Base-by-base conservation (phyloP, 306 rosid species). In the Boehmeria nivea region DNA sequence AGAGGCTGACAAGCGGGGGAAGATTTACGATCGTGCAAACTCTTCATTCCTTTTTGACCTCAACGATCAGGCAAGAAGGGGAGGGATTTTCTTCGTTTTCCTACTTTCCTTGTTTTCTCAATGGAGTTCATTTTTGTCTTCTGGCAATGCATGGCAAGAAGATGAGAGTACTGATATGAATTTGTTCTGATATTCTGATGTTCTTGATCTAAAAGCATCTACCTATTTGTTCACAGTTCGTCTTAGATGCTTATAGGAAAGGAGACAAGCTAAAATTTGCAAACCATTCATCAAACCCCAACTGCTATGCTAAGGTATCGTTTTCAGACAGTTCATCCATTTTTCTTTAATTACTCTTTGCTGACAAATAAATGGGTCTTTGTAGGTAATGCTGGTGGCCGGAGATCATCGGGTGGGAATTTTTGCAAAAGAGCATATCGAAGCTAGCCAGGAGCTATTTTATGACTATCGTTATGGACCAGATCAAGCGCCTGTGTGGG, bases 381-480 rank as follows among this genome's bases (percentile, higher is more conserved):
- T 76, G 53, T 43, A 87, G 98, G 98, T 91, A 67, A 87, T 91
- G 84, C 61, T 91, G 78, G 98, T 91, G 21, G 91, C 95, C 1
- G 98, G 98, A 68, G 98, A 91, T 80, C 95, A 91, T 68, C 78
- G 98, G 23, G 98, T 91, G 21, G 98, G 95, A 67, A 91, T 91
- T 54, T 91, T 91, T 54, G 88, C 98, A 60, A 91, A 84, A 84
- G 98, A 91, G 75, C 88, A 55, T 59, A 91, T 91, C 10, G 96
- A 87, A 65, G 83, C 91, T 31, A 72, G 96, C 57, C 94, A 91
- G 74, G 98, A 91, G 82, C 79, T 91, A 70, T 91, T 91, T 82
- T 91, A 87, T 22, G 98, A 91, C 67, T 91, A 91, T 58, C 79
- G 96, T 34, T 91, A 91, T 50, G 94, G 94, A 43, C 87, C 93